Evolutionary conservation across 2,329 filamentous ascomycete genomes (phyloP), one percentile per base, ranked within the genome.

Genomic region (Cylindrodendrum hubeiense): DNA sequence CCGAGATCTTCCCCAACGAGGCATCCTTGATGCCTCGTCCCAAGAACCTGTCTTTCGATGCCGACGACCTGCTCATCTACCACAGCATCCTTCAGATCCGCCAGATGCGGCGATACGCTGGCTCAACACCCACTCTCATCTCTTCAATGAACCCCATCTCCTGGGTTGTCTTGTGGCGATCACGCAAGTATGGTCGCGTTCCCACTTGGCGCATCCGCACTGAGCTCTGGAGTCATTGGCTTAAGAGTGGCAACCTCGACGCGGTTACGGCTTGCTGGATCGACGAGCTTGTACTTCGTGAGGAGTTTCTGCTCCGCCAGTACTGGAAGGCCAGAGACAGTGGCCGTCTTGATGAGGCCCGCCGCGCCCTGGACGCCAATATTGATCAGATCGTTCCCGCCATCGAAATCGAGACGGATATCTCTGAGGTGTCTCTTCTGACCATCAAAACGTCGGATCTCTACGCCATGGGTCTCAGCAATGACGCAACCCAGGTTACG

Each of bases 401-500:
- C 2, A 70, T 69, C 15, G 67, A 63, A 3, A 70, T 70, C 39
- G 49, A 70, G 19, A 67, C 67, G 1, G 68, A 70, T 37, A 67
- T 70, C 2, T 65, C 68, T 1, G 67, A 70, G 22, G 51, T 67
- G 3, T 66, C 61, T 9, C 22, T 70, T 3, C 55, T 70, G 0
- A 53, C 65, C 2, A 67, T 70, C 46, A 70, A 70, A 39, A 69
- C 67, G 2, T 30, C 68, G 0, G 68, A 70, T 47, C 67, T 70
- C 5, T 70, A 70, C 43, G 61, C 68, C 15, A 70, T 70, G 68
- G 68, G 68, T 19, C 66, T 70, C 2, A 56, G 68, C 21, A 67
- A 63, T 10, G 68, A 70, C 21, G 67, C 68, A n/a, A 70, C 60
- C n/a, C 58, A 68, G 2, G 49, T 70, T 5, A 70, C 68, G 1